Evolutionary conservation across 768 basidiomycete genomes (phyloP), one percentile per base, ranked within the genome.

Genomic region (Leccinum incarnatum): DNA sequence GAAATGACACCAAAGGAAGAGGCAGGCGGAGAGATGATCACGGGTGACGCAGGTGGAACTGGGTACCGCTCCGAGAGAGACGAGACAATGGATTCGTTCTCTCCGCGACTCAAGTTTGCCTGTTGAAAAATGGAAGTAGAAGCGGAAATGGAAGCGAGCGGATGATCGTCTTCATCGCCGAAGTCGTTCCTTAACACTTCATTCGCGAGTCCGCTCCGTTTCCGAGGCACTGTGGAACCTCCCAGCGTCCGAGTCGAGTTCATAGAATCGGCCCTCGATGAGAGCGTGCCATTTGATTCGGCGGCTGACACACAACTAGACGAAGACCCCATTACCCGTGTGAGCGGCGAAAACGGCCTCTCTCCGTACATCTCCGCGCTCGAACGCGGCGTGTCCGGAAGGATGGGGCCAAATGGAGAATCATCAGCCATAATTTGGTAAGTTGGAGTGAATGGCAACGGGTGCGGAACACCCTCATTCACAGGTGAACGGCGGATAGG

Each of bases 31-130:
- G 71, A 73, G 15, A 70, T 25, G 5, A 72, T n/a, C 1, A 74
- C 61, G 3, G 72, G 71, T 0, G 72, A 67, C 1, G 72, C 65
- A 5, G 61, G 63, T 12, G 72, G 64, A 8, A 64, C 67, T 14
- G 71, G 72, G 53, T 72, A 72, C 14, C 71, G 67, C 42, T 72
- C 69, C 7, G 71, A 72, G 8, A 72, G 65, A 17, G 71, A 72
- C 2, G 65, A 63, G n/a, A 72, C 37, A 30, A 60, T 8, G 1
- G 65, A 65, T 15, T 0, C 59, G 2, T 59, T 57, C 11, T 10
- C 30, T 37, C 45, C 50, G 2, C 25, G 19, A 46, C 51, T 47
- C 10, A 46, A 10, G 15, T 46, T 48, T 9, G 30, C 21, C 30
- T 27, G 30, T 12, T 53, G 53, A 29, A 59, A 51, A 40, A 50